Evolutionary conservation across 345 rosid species (phyloP), one percentile per base, ranked within the genome.

Genomic region (Sapria himalayana): DNA sequence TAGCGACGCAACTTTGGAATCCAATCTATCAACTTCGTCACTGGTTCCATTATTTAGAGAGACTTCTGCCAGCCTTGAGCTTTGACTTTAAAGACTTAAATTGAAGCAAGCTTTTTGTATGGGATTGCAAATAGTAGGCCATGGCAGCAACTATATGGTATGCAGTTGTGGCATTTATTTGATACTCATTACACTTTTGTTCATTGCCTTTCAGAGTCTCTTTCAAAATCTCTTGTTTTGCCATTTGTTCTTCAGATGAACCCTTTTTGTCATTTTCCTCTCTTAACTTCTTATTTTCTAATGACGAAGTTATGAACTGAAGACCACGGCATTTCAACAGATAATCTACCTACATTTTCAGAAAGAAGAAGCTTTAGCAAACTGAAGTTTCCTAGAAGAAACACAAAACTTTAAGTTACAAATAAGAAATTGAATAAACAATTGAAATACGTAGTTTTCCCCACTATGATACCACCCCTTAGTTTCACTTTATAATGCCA

Each of bases 131-230:
- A 70, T 75, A 86, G 51, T 91, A 74, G 19, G 93, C 93, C 18
- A 93, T 84, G 22, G 85, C 70, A 41, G 93, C 81, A 39, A 92
- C 92, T 39, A 73, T 64, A 16, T 77, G 70, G 42, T 76, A 89
- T 29, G 84, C 92, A 57, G 76, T 58, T 15, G 95, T 63, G 22
- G 81, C 67, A 25, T 73, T 70, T 13, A 77, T 58, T 4, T 34
- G 43, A 45, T 48, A 33, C 48, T 74, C 66, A 36, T 31, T 27
- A 21, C 48, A 57, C 46, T 58, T 60, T 53, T 46, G 62, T 43
- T 65, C 67, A 39, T 48, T 41, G 29, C 16, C 53, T 47, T 43
- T 55, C 4, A 18, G 48, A 13, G 47, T 68, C 32, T 48, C 57
- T 43, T 60, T 43, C 7, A 29, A 21, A 15, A 46, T 52, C 39